Evolutionary conservation across 108 stramenopile species (phyloP), one percentile per base, ranked within the genome.

Genomic region (Cyclotella baltica): DNA sequence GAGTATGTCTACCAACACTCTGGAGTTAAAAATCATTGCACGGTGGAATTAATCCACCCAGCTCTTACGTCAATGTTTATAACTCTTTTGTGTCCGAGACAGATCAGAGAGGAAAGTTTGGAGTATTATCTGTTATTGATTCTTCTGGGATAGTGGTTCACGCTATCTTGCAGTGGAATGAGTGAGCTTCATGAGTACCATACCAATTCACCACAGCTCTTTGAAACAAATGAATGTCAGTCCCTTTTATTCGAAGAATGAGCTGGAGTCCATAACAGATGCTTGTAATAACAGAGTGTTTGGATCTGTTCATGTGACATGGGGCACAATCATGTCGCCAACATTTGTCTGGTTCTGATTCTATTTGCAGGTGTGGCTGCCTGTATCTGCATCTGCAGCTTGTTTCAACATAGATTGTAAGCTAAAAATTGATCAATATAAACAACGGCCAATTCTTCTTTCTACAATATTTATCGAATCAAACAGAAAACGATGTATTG

Each of bases 141-240:
- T 61, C 85, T n/a, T 67, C 78, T 40, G 83, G 85, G 16, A 67
- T 87, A 33, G 46, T 36, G n/a, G 81, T 50, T 67, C 80, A 2
- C 72, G 87, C 47, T 57, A 46, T 46, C 47, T 84, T 47, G 64
- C 63, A 11, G 31, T 67, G 11, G 72, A 43, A 82, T 75, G 19
- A 80, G 48, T 4, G 88, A 74, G 77, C 89, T 87, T 2, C 87
- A 90, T 61, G 89, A 87, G 71, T 87, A 84, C 75, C 67, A 77
- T 36, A 28, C 79, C 9, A 86, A 75, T 47, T 70, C 50, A 11
- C 80, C 80, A 20, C 43, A 53, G 20, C 19, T 57, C 27, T 87
- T 67, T 77, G 62, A 71, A 62, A 65, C 84, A 25, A 56, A 23
- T 11, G 50, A 88, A 90, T 61, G 48, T 47, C 28, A 76, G 75